Conservation (phyloP, 177 flowering plant genomes). For the Tripterygium wilfordii region DNA sequence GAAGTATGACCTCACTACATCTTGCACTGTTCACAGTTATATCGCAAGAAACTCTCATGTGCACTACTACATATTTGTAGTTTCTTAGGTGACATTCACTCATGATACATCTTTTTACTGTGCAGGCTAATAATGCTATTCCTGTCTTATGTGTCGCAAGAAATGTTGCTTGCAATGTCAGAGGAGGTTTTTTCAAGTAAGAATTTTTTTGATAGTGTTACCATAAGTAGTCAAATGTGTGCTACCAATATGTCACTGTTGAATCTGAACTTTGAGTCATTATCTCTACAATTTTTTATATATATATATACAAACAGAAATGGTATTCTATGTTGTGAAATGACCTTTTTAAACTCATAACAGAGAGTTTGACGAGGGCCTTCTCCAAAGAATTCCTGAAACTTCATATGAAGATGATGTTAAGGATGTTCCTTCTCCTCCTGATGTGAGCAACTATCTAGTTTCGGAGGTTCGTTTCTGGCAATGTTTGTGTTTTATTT, state of each 20-base stretch:
- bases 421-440: conserved; percentile 55
- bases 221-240: no score
- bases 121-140: conserved; percentile 72
- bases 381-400: conserved; percentile 61
- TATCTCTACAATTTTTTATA: no score
- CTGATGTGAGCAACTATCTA: conserved; percentile 93
- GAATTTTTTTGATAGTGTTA: no score
- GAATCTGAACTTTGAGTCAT: no score
- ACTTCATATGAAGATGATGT: conserved; percentile 74
- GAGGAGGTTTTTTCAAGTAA: conserved; percentile 98
- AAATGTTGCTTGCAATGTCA: conserved; percentile 98
- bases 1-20: conserved; percentile 45
- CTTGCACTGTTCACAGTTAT: background rate
- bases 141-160: conserved; percentile 95
- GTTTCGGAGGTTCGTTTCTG: conserved; percentile 85
- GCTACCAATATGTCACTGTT: no score
- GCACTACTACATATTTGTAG: background rate
- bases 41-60: background rate
- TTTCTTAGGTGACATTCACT: conserved; percentile 1
- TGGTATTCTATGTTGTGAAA: background rate
- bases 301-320: no score
- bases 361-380: conserved; percentile 94
- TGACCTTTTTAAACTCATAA: conserved; percentile 10
- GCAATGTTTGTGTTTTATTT: background rate
- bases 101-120: conserved; percentile 18